A percentile compares a stretch with the other conserved stretches of the same genome.
Conservation (phyloP, 352 stramenopile genomes). For the Globisporangium iwayamae region DNA sequence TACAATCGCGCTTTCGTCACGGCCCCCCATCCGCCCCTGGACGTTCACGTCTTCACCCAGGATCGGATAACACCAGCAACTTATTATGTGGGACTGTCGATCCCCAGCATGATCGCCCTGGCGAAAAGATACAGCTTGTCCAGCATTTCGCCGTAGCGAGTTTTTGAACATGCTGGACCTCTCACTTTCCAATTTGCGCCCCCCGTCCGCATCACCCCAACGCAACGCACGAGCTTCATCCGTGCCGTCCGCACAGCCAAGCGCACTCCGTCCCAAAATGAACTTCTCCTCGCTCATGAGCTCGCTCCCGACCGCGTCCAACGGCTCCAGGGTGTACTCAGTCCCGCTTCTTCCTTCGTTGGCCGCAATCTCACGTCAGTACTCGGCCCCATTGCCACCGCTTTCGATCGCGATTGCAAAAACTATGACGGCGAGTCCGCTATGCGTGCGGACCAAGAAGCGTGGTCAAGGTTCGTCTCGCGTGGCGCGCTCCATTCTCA, state of each 20-base stretch:
- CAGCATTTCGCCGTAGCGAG: background rate
- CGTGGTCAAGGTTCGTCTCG: background rate
- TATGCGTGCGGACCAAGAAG: constrained; percentile 1
- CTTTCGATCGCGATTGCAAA: constrained; percentile 11
- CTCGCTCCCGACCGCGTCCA: background rate
- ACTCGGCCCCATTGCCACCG: background rate
- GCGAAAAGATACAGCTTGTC: too few species aligned
- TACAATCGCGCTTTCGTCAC: background rate
- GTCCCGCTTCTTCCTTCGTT: background rate
- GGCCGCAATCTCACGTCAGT: background rate
- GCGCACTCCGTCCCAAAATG: constrained; percentile 1
- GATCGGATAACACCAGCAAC: background rate
- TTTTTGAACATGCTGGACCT: background rate
- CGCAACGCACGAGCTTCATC: background rate
- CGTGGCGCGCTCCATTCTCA: constrained; percentile 12
- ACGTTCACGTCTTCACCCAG: too few species aligned
- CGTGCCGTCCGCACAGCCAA: background rate
- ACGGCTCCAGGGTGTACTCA: background rate
- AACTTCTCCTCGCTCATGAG: constrained; percentile 10
- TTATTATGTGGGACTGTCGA: constrained; percentile 1
- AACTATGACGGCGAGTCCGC: background rate
- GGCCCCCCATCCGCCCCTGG: background rate
- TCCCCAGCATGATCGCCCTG: background rate
- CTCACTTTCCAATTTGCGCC: constrained; percentile 6
- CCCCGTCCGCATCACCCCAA: background rate